These are phyloP conservation scores for Leccinum subfulvum DNA, from an alignment of 1,284 basidiomycete species.

Conservation along the genomic window DNA sequence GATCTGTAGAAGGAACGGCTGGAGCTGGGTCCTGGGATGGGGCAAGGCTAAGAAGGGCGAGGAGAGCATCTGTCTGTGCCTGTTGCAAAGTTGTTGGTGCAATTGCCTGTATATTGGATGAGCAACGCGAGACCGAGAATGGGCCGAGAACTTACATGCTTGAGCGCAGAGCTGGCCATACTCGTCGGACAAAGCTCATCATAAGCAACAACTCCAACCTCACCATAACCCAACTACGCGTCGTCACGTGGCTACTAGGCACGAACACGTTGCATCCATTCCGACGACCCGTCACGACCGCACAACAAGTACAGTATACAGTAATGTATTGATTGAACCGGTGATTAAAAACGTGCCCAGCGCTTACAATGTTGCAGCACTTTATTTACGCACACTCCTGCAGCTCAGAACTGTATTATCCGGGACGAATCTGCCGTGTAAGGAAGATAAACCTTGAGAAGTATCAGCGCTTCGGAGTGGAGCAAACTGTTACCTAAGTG, in stretches of 20 bases:
- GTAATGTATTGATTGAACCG: not conserved
- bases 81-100: slow-evolving; percentile 62
- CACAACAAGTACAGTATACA: not conserved
- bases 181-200: slow-evolving; percentile 4
- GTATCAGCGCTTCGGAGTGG: slow-evolving; percentile 18
- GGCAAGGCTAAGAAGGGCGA: slow-evolving; percentile 63
- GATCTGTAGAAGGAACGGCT: slow-evolving; percentile 25
- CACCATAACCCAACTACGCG: not conserved
- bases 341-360: slow-evolving; percentile 3
- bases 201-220: not conserved
- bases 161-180: slow-evolving; percentile 57
- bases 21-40: slow-evolving; percentile 42
- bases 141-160: slow-evolving; percentile 44
- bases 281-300: too few species aligned
- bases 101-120: slow-evolving; percentile 21
- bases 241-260: not conserved
- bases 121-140: not conserved
- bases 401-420: not conserved
- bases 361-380: not conserved
- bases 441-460: not conserved
- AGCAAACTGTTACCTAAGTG: slow-evolving; percentile 8
- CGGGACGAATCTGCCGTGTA: not conserved
- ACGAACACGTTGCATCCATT: not conserved
- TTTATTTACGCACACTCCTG: not conserved
- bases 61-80: slow-evolving; percentile 73